These are phyloP conservation scores for Boechera retrofracta DNA, from an alignment of 345 rosid genomes.

Conservation along the genomic window DNA sequence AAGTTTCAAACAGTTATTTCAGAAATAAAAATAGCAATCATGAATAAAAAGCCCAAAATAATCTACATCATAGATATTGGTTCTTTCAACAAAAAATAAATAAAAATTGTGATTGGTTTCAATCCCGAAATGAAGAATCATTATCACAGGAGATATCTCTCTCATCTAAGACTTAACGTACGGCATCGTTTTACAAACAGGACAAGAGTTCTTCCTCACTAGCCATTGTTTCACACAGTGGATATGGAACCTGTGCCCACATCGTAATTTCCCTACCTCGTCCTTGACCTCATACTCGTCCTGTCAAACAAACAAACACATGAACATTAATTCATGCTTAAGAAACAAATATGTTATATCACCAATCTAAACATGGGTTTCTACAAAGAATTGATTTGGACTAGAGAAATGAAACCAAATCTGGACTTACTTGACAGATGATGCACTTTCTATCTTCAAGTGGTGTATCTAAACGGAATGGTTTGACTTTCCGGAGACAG, in stretches of 20 bases:
- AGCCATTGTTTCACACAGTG: slow-evolving; percentile 92
- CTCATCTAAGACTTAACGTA: slow-evolving; percentile 28
- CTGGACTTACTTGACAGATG: slow-evolving; percentile 76
- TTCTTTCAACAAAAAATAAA: not conserved
- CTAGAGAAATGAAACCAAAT: slow-evolving; percentile 1
- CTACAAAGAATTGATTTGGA: not conserved
- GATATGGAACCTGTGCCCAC: slow-evolving; percentile 82
- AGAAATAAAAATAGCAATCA: slow-evolving; percentile 24
- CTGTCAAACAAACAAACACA: slow-evolving; percentile 46
- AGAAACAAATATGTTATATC: not conserved
- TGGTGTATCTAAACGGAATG: slow-evolving; percentile 41
- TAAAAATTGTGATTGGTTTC: slow-evolving; percentile 22
- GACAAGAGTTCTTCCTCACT: slow-evolving; percentile 79
- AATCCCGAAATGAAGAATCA: slow-evolving; percentile 19
- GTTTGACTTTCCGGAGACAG: slow-evolving; percentile 69
- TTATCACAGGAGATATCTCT: slow-evolving; percentile 5
- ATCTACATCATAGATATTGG: slow-evolving; percentile 13
- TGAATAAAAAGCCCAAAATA: slow-evolving; percentile 13
- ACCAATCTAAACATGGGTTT: not conserved
- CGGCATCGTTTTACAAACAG: slow-evolving; percentile 75
- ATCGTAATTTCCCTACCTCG: slow-evolving; percentile 69
- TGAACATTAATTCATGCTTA: not conserved
- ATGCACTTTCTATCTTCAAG: slow-evolving; percentile 72
- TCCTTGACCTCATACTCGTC: slow-evolving; percentile 77
- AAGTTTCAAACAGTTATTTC: slow-evolving; percentile 1